These are phyloP conservation scores for Dothideomycetes sp. DNA, from an alignment of 2,329 filamentous ascomycete genomes.

Conservation along the genomic window DNA sequence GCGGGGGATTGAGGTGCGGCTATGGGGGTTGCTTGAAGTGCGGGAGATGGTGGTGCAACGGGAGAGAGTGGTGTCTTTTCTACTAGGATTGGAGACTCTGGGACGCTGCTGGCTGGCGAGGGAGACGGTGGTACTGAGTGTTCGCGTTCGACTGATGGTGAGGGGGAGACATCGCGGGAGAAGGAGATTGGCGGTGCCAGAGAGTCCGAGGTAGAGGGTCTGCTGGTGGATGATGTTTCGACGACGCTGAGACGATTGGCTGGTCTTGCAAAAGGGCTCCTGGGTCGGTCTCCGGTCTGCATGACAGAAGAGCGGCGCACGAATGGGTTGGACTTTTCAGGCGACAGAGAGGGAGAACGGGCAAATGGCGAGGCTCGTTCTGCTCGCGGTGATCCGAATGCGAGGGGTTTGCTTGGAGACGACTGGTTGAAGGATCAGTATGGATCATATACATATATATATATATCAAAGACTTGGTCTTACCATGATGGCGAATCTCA, in stretches of 20 bases:
- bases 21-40: conserved; percentile 20
- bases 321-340: conserved; percentile 25
- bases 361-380: conserved; percentile 37
- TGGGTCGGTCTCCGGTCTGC: conserved; percentile 21
- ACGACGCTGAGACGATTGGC: conserved; percentile 22
- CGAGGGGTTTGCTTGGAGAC: conserved; percentile 21
- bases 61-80: conserved; percentile 16
- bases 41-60: conserved; percentile 18
- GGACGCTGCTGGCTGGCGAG: conserved; percentile 9
- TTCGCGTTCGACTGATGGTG: conserved; percentile 11
- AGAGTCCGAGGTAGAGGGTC: conserved; percentile 3
- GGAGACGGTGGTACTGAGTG: conserved; percentile 13
- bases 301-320: conserved; percentile 28
- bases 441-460: too few relatives aligned
- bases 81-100: conserved; percentile 7
- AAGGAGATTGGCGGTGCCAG: conserved; percentile 5
- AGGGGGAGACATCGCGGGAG: conserved; percentile 4
- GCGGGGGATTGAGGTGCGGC: conserved; percentile 23
- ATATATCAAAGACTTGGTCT: too few relatives aligned
- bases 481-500: too few relatives aligned
- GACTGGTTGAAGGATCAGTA: too few relatives aligned
- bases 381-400: conserved; percentile 36
- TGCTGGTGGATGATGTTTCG: conserved; percentile 16
- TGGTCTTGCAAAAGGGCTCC: conserved; percentile 29
- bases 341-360: conserved; percentile 20